These are phyloP conservation scores for Brassica hybrid DNA, from an alignment of 441 rosid genomes.

Conservation along the genomic window DNA sequence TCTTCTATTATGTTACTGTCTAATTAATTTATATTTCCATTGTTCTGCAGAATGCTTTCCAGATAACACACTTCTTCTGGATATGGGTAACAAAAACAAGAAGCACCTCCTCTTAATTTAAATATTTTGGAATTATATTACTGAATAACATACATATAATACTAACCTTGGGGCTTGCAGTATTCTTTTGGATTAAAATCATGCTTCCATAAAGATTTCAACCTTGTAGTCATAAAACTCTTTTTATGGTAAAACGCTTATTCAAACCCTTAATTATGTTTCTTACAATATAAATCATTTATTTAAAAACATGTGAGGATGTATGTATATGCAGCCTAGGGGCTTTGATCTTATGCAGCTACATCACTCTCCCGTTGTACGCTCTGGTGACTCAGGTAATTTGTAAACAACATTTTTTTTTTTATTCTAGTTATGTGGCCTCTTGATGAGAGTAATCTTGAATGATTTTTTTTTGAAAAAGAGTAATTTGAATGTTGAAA, in stretches of 20 bases:
- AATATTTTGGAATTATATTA: not conserved
- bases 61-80: conserved; percentile 83
- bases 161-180: conserved; percentile 41
- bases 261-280: conserved; percentile 11
- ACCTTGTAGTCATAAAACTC: conserved; percentile 55
- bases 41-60: conserved; percentile 70
- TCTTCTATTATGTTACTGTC: not conserved
- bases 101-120: not conserved
- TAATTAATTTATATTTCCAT: not conserved
- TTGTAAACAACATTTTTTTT: conserved; percentile 10
- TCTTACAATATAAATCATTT: conserved; percentile 1
- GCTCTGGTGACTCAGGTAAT: conserved; percentile 86
- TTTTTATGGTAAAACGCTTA: conserved; percentile 48
- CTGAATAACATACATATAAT: not conserved
- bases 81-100: conserved; percentile 58
- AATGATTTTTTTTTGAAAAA: too few relatives aligned
- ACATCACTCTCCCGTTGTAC: conserved; percentile 81
- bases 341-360: conserved; percentile 72
- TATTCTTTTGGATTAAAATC: conserved; percentile 71
- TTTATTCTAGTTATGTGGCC: not conserved
- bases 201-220: conserved; percentile 64
- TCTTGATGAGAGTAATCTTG: not conserved
- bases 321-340: conserved; percentile 41
- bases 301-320: not conserved
- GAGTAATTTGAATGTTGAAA: too few relatives aligned